Evolutionary conservation across 352 stramenopile species (phyloP), one percentile per base, ranked within the genome.

Genomic region (Globisporangium lucens): DNA sequence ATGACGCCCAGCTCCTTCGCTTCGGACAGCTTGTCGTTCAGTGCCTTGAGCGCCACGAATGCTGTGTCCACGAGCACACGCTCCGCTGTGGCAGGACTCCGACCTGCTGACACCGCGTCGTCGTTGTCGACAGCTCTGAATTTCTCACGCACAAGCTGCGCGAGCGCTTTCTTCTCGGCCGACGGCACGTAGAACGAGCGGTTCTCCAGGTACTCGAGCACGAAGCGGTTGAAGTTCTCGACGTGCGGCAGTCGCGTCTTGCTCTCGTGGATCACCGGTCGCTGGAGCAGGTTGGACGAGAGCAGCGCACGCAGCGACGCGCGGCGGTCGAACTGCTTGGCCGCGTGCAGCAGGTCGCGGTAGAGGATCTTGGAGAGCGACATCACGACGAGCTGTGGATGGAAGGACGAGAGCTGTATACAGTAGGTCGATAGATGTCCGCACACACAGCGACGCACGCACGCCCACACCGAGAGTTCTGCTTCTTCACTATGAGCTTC

Each of bases 101-200:
- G 33, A 1, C 5, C 30, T 51, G 10, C 43, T 47, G 62, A 46
- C 15, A 12, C 12, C 8, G 38, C 38, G 38, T 46, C 59, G n/a
- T 69, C 24, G 0, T 49, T 2, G 30, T 17, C 8, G 30, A 47
- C 20, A 13, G 65, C 66, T 53, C 79, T 79, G 69, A 88, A 91
- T 10, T 81, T 71, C 27, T 87, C 80, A 15, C 76, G 76, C 52
- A 87, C 78, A 61, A 91, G 68, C 56, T 76, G 60, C 43, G 68
- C 47, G 24, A 87, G 70, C 49, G 72, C 68, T 36, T 72, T 69
- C 35, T 76, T 75, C 36, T 65, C 35, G 3, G 36, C 6, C 29
- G 77, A 85, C 30, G 87, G 87, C 69, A 91, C 29, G 70, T 94
- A 95, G 67, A 90, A 90, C 59, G 85, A 81, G 20, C 69, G 70